Conservation (phyloP, 2,329 filamentous ascomycete species). For the Eutypella sp. region DNA sequence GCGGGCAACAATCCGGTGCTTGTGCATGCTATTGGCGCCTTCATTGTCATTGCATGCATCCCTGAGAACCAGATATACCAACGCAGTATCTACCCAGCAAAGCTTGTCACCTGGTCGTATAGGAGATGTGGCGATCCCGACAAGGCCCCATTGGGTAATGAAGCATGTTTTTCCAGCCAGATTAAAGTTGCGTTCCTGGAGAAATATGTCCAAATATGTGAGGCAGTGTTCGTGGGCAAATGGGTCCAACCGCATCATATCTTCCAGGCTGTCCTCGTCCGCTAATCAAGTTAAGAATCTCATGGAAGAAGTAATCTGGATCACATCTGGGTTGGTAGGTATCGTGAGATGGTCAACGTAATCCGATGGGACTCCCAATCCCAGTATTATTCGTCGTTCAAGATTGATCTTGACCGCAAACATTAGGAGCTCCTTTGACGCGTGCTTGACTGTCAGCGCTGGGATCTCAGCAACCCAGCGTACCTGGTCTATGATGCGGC, state of each 20-base stretch:
- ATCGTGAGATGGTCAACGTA: neutral
- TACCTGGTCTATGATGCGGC: neutral
- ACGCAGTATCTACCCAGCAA: neutral
- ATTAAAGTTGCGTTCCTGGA: neutral
- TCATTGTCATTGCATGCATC: neutral
- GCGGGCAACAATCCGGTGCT: conserved; percentile 5
- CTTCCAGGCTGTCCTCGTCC: neutral
- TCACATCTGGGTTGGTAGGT: neutral
- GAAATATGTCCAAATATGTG: neutral
- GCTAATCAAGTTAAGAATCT: neutral
- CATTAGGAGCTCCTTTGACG: neutral
- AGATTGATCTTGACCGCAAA: neutral
- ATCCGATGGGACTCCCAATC: neutral
- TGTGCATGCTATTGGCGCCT: neutral
- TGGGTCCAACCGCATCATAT: too few relatives aligned
- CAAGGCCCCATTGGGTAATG: conserved; percentile 1
- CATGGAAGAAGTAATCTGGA: neutral
- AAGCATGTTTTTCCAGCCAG: conserved; percentile 2
- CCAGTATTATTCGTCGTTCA: neutral
- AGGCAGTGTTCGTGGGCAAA: too few relatives aligned
- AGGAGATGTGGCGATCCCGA: conserved; percentile 6
- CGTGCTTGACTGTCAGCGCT: neutral
- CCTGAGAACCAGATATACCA: neutral
- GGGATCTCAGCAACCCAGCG: neutral
- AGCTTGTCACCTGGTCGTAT: neutral